A percentile compares a stretch with the other conserved stretches of the same genome.
Evolutionary conservation across 177 flowering plant genomes (phyloP).

Genomic region (Vitis hybrid): DNA sequence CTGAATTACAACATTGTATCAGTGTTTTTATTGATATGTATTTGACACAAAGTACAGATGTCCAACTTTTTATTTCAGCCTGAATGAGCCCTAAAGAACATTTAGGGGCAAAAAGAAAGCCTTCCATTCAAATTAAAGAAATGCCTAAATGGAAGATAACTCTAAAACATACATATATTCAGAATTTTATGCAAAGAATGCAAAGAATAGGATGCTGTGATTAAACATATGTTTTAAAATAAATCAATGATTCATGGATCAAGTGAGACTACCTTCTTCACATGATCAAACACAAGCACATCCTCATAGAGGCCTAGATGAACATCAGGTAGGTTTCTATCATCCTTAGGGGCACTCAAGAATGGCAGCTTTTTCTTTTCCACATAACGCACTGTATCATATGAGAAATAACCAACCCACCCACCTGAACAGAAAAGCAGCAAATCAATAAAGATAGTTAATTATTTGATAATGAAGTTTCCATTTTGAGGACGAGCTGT

Average conservation of each 20-base stretch:
- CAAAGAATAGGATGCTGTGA: no score
- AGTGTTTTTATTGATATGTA: no score
- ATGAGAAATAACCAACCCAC: constrained; percentile 85
- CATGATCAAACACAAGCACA: constrained; percentile 78
- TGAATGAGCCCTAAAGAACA: no score
- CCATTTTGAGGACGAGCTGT: not conserved
- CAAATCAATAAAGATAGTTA: not conserved
- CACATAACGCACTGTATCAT: constrained; percentile 75
- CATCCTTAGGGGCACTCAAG: constrained; percentile 65
- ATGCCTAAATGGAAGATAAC: no score
- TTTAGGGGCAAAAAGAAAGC: not conserved
- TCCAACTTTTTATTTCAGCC: no score
- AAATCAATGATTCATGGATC: not conserved
- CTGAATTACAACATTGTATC: no score
- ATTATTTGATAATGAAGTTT: not conserved
- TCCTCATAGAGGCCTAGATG: constrained; percentile 80
- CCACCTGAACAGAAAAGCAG: constrained; percentile 52
- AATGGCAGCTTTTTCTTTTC: constrained; percentile 76
- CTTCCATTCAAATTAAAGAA: not conserved
- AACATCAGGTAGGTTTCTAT: constrained; percentile 70
- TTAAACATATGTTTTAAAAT: not conserved
- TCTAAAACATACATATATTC: no score
- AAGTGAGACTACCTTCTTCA: constrained; percentile 55
- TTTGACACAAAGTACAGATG: no score
- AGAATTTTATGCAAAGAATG: no score